phyloP scores from a whole-genome alignment of 176 grass and related monocot species.

The Otatea glauca region DNA sequence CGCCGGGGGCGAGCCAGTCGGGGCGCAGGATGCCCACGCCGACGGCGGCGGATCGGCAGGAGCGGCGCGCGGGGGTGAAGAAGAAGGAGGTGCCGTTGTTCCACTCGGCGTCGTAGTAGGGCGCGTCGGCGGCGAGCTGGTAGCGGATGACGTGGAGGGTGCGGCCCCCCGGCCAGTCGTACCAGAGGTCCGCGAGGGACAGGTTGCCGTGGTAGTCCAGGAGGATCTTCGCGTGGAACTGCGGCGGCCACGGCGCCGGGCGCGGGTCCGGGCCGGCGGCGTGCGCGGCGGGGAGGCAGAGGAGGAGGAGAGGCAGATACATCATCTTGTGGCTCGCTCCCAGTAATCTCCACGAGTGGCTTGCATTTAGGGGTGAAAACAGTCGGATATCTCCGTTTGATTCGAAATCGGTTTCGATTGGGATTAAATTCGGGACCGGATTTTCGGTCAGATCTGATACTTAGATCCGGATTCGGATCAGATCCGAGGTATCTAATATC shows the following conservation, averaged over 20 bases:
- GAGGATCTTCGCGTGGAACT: conserved; percentile 1
- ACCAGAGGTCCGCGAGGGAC: conserved; percentile 69
- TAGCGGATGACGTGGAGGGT: conserved; percentile 67
- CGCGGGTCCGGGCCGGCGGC: neutral
- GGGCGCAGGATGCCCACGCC: too few species aligned
- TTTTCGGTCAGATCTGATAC: too few species aligned
- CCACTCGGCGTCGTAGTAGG: conserved; percentile 72
- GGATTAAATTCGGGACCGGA: too few species aligned
- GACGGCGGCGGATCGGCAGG: too few species aligned
- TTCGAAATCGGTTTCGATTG: too few species aligned
- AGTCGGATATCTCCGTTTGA: too few species aligned
- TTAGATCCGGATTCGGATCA: too few species aligned
- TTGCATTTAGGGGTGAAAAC: too few species aligned
- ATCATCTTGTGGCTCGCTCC: neutral
- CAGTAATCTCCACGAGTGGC: too few species aligned
- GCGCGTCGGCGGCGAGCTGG: conserved; percentile 57
- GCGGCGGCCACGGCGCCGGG: conserved; percentile 52
- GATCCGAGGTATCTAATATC: too few species aligned
- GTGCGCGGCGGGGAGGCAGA: neutral
- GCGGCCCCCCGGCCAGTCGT: conserved; percentile 78
- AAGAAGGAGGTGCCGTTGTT: conserved; percentile 46
- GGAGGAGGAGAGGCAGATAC: neutral
- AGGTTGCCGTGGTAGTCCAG: conserved; percentile 59
- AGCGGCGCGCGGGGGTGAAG: too few species aligned
- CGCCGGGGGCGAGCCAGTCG: too few species aligned